Percentiles rank a stretch among this genome's conserved stretches.
Evolutionary conservation across 352 stramenopile genomes (phyloP).

Genomic region (Halophytophthora batemanensis): DNA sequence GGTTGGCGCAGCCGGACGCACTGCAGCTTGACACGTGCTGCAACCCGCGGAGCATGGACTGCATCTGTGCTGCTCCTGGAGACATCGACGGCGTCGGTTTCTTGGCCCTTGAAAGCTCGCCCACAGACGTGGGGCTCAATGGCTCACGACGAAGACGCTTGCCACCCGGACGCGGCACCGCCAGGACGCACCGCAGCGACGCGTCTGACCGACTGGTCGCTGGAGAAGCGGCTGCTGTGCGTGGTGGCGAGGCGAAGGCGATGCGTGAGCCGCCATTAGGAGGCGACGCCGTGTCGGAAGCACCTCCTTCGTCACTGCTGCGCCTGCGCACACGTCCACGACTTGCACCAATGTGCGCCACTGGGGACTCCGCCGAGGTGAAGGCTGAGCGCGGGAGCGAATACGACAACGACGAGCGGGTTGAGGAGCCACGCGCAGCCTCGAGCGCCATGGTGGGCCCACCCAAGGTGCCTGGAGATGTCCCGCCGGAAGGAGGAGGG

Average conservation of each 20-base stretch:
- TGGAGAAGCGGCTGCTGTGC: not conserved
- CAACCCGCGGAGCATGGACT: conserved; percentile 53
- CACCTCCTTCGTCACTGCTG: conserved; percentile 7
- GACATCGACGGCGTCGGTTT: conserved; percentile 17
- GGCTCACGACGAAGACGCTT: conserved; percentile 39
- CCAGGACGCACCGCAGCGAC: conserved; percentile 16
- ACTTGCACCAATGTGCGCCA: conserved; percentile 1
- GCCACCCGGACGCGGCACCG: conserved; percentile 1
- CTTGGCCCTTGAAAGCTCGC: conserved; percentile 31
- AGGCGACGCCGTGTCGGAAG: conserved; percentile 3
- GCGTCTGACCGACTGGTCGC: not conserved
- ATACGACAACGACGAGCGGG: conserved; percentile 15
- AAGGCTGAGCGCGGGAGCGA: conserved; percentile 22
- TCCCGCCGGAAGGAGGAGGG: conserved; percentile 31
- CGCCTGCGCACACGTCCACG: conserved; percentile 17
- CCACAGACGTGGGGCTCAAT: conserved; percentile 43
- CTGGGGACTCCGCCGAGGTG: conserved; percentile 2
- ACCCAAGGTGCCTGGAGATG: conserved; percentile 24
- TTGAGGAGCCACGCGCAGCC: conserved; percentile 12
- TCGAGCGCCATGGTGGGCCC: conserved; percentile 11
- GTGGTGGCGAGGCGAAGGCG: not conserved
- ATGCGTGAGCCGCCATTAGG: conserved; percentile 2
- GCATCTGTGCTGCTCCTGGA: conserved; percentile 43
- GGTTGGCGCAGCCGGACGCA: conserved; percentile 37
- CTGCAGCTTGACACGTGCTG: conserved; percentile 39